phyloP scores from a whole-genome alignment of 2,329 filamentous ascomycete species.

The Aspergillus tamarii region DNA sequence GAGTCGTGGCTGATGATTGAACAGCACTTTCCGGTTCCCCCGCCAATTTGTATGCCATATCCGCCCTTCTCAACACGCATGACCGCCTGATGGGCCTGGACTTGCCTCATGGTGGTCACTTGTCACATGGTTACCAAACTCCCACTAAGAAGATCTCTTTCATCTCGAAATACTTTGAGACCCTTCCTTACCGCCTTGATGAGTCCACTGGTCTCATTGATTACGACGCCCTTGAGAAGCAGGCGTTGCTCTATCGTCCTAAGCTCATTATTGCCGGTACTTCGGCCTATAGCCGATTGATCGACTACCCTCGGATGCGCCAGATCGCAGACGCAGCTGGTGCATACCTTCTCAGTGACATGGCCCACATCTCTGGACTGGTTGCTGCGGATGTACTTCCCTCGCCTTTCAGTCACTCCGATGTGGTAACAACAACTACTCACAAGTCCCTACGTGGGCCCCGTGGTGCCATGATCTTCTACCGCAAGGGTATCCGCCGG shows the following conservation, averaged over 20 bases:
- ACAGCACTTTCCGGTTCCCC: slow-evolving; percentile 78
- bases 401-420: slow-evolving; percentile 87
- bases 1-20: slow-evolving; percentile 9
- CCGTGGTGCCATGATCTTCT: slow-evolving; percentile 99
- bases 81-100: slow-evolving; percentile 97
- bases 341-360: slow-evolving; percentile 94
- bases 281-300: slow-evolving; percentile 95
- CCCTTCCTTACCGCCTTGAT: slow-evolving; percentile 87
- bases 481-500: slow-evolving; percentile 92
- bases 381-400: slow-evolving; percentile 92
- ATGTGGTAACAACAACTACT: slow-evolving; percentile 97
- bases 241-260: slow-evolving; percentile 88
- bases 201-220: slow-evolving; percentile 87
- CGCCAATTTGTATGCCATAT: slow-evolving; percentile 82
- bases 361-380: slow-evolving; percentile 98
- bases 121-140: slow-evolving; percentile 97
- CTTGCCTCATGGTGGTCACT: slow-evolving; percentile 89
- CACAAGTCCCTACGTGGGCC: slow-evolving; percentile 98
- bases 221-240: slow-evolving; percentile 89
- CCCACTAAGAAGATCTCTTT: slow-evolving; percentile 95
- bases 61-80: slow-evolving; percentile 91
- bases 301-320: slow-evolving; percentile 95
- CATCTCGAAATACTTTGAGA: slow-evolving; percentile 99
- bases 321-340: slow-evolving; percentile 92
- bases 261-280: slow-evolving; percentile 97